Percentiles rank a stretch among this genome's conserved stretches.
Conservation (phyloP, 345 rosid species). For the Jatropha curcas region DNA sequence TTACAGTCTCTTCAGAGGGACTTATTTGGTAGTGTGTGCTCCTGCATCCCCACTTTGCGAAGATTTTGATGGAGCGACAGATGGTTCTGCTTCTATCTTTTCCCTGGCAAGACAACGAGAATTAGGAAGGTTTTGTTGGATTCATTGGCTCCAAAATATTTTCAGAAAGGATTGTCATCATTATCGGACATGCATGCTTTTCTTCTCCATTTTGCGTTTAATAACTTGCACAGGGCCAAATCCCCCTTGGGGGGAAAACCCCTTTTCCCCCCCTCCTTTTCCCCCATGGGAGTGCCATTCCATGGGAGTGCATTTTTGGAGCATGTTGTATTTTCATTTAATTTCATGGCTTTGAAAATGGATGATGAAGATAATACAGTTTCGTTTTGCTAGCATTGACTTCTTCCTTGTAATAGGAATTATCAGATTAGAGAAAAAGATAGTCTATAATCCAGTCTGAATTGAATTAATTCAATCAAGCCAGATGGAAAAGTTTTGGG, state of each 20-base stretch:
- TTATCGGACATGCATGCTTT: too few relatives aligned
- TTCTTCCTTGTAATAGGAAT: neutral
- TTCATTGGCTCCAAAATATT: neutral
- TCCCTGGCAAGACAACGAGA: constrained; percentile 27
- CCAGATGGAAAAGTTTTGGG: neutral
- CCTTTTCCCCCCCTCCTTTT: too few relatives aligned
- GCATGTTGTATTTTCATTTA: neutral
- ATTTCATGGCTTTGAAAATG: neutral
- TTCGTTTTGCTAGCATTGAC: neutral
- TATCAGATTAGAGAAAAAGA: neutral
- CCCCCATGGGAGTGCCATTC: neutral
- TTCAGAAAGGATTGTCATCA: neutral
- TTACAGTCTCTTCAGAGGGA: constrained; percentile 13
- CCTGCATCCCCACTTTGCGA: constrained; percentile 27
- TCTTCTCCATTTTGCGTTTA: too few relatives aligned
- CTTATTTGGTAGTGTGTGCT: constrained; percentile 30
- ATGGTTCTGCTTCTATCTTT: constrained; percentile 37
- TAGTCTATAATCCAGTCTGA: neutral
- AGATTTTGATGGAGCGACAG: constrained; percentile 31
- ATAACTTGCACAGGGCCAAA: too few relatives aligned
- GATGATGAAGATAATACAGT: neutral
- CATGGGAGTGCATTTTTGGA: neutral
- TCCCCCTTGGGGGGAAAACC: too few relatives aligned
- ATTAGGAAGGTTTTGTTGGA: constrained; percentile 23
- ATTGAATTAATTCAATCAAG: too few relatives aligned